phyloP scores from a whole-genome alignment of 2,329 filamentous ascomycete species.

The Colletotrichum destructivum region DNA sequence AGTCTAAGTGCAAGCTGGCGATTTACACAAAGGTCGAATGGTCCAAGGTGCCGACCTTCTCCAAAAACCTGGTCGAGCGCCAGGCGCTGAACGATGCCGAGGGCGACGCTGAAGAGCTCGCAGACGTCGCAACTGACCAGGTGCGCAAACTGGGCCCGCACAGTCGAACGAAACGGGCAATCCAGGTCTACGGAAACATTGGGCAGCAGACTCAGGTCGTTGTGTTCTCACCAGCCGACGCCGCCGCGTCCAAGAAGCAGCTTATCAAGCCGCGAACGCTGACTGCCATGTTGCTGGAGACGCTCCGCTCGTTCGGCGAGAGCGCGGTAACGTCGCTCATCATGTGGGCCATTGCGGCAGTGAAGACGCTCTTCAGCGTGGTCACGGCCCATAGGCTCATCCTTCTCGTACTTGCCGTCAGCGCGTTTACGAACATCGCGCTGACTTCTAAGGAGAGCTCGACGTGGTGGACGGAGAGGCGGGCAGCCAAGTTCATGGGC shows the following conservation, averaged over 20 bases:
- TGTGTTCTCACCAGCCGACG: conserved; percentile 68
- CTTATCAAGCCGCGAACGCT: conserved; percentile 75
- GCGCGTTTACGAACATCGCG: conserved; percentile 80
- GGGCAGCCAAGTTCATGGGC: conserved; percentile 84
- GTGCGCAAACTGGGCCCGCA: conserved; percentile 81
- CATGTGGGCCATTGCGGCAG: conserved; percentile 79
- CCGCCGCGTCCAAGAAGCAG: conserved; percentile 66
- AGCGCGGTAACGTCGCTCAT: conserved; percentile 83
- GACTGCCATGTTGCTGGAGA: conserved; percentile 80
- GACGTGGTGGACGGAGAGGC: conserved; percentile 89
- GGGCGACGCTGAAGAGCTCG: conserved; percentile 81
- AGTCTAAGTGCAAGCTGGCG: conserved; percentile 92
- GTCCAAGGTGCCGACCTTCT: conserved; percentile 76
- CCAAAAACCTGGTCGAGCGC: conserved; percentile 74
- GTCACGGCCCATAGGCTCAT: conserved; percentile 82
- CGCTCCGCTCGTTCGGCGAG: conserved; percentile 79
- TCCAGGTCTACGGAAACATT: conserved; percentile 84
- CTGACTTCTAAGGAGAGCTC: conserved; percentile 81
- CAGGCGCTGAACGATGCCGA: conserved; percentile 83
- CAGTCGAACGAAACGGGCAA: conserved; percentile 82
- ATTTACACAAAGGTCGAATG: conserved; percentile 92
- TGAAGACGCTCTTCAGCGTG: conserved; percentile 78
- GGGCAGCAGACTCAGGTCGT: conserved; percentile 78
- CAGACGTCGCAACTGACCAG: conserved; percentile 83
- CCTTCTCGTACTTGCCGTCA: conserved; percentile 77